Evolutionary conservation across 2,329 filamentous ascomycete species (phyloP), one percentile per base, ranked within the genome.

Genomic region (Penicillium sp.): DNA sequence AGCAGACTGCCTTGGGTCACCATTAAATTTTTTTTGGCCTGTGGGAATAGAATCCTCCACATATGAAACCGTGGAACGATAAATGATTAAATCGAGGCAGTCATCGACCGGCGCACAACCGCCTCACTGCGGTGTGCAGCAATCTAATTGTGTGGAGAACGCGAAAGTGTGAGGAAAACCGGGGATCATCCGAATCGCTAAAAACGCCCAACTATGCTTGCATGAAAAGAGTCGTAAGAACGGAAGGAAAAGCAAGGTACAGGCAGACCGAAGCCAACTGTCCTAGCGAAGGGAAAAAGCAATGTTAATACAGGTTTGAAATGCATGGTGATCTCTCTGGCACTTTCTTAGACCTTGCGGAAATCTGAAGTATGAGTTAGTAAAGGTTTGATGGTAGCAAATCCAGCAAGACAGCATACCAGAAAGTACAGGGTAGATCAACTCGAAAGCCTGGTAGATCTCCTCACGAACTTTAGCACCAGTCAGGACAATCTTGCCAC

Each of bases 401-500:
- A 4, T 4, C 47, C n/a, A 34, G 42, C 1, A 10, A 38, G 40
- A 26, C 2, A 57, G 72, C 77, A 61, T 75, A 89, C 86, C 87
- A 77, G 89, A 87, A 66, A 95, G 77, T 75, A 95, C 90, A 69
- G 90, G 90, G 69, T 95, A 95, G 75, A 96, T 95, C 83, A 94
- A 86, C 75, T 95, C 89, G 67, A 95, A 95, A 41, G 89, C 89
- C 71, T 93, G 87, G 67, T 95, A 95, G 61, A 98, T 97, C 75
- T 97, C 93, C 73, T 98, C 93, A 62, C 93, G 86, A 58, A 97
- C 90, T 70, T 98, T 97, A 60, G 93, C 93, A 66, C 93, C 93
- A 37, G 93, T 97, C 68, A 97, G 80, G 64, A 97, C 93, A 55
- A 97, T 97, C 80, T 97, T 97, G 66, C 91, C 93, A 65, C 86